Evolutionary conservation across 1,139 yeast genomes (phyloP).

Genomic region (Meyerozyma smithsonii): DNA sequence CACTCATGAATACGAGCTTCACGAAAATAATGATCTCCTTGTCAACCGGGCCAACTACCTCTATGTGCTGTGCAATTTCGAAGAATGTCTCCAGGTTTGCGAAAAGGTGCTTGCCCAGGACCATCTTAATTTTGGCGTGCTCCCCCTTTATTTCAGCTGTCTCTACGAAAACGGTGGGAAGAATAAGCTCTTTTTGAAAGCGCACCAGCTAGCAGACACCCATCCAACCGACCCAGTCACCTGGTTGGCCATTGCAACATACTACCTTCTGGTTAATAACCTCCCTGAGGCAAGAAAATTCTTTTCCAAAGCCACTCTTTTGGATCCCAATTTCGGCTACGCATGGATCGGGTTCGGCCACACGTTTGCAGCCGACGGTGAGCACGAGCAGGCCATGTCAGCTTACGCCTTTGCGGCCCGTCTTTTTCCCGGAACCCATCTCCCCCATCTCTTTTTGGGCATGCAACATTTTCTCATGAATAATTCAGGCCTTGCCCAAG

Average conservation of each 20-base stretch:
- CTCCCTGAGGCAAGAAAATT: conserved; percentile 79
- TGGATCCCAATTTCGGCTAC: conserved; percentile 87
- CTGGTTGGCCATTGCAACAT: conserved; percentile 91
- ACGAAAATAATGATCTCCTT: conserved; percentile 64
- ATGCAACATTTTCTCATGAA: conserved; percentile 94
- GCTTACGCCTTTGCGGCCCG: conserved; percentile 96
- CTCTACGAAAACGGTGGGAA: conserved; percentile 80
- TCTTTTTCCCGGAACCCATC: conserved; percentile 88
- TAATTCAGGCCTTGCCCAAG: conserved; percentile 78
- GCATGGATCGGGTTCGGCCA: conserved; percentile 99
- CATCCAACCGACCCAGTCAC: conserved; percentile 82
- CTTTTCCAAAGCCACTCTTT: conserved; percentile 83
- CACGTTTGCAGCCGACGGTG: conserved; percentile 96
- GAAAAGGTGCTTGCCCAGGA: conserved; percentile 61
- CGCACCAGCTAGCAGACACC: conserved; percentile 83
- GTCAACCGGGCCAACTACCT: conserved; percentile 66
- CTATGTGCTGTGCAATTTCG: conserved; percentile 76
- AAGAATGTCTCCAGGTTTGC: conserved; percentile 70
- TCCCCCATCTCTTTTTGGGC: conserved; percentile 86
- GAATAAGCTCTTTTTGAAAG: conserved; percentile 71
- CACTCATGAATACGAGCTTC: conserved; percentile 66
- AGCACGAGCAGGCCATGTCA: conserved; percentile 96
- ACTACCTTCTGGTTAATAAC: conserved; percentile 73
- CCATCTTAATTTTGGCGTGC: conserved; percentile 63
- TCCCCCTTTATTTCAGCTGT: conserved; percentile 82